phyloP scores from a whole-genome alignment of 345 rosid species.

The Clausena lansium region DNA sequence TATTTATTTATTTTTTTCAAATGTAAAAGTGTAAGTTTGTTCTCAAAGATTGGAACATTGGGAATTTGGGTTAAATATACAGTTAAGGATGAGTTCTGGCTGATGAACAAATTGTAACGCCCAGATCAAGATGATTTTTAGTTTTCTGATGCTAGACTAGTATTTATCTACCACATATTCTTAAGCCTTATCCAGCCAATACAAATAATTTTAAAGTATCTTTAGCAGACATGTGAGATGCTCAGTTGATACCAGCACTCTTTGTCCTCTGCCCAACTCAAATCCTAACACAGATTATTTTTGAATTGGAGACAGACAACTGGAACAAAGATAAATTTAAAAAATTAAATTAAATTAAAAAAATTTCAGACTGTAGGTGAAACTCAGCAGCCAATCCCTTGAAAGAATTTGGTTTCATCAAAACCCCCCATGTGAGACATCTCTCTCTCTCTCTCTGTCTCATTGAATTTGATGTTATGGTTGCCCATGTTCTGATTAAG shows the following conservation, averaged over 20 bases:
- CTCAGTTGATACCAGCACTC: conserved; percentile 12
- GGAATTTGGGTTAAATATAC: neutral
- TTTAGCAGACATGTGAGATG: conserved; percentile 1
- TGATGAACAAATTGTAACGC: neutral
- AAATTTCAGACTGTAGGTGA: neutral
- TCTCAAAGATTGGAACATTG: neutral
- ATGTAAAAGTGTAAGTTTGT: neutral
- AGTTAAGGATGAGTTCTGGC: neutral
- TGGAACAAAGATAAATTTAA: neutral
- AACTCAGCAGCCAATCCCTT: conserved; percentile 7
- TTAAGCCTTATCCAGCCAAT: neutral
- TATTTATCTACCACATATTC: conserved; percentile 16
- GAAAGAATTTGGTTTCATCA: conserved; percentile 3
- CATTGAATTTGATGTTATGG: conserved; percentile 11
- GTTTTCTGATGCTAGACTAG: neutral
- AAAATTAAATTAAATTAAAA: neutral
- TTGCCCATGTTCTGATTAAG: conserved; percentile 17
- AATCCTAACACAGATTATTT: neutral
- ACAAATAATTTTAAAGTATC: neutral
- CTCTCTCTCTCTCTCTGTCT: neutral
- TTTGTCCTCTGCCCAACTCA: conserved; percentile 4
- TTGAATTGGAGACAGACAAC: neutral
- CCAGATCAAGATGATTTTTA: neutral
- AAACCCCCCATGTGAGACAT: conserved; percentile 3
- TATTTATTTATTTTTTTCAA: too few relatives aligned